Evolutionary conservation across 1,284 basidiomycete genomes (phyloP).

Genomic region (Melampsora larici-populina): DNA sequence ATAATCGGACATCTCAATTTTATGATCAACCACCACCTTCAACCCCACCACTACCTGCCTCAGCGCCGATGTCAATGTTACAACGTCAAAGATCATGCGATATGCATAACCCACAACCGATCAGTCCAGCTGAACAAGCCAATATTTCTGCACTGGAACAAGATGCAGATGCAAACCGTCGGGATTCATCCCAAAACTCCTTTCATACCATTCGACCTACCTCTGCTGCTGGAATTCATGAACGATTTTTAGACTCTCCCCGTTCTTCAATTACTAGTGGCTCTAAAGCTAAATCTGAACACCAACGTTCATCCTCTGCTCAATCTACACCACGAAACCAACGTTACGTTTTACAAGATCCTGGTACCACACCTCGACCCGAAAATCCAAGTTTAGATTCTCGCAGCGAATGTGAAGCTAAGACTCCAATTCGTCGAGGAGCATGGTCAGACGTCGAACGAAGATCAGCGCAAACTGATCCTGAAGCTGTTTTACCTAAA

Average conservation of each 20-base stretch:
- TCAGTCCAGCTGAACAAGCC: not conserved
- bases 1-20: slow-evolving; percentile 32
- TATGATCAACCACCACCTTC: slow-evolving; percentile 19
- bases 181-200: slow-evolving; percentile 25
- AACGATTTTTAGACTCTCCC: slow-evolving; percentile 20
- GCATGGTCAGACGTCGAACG: slow-evolving; percentile 43
- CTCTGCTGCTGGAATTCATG: slow-evolving; percentile 35
- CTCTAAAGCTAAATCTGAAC: not conserved
- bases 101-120: slow-evolving; percentile 28
- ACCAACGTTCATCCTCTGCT: not conserved
- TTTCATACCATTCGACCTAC: slow-evolving; percentile 41
- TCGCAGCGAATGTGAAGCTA: not conserved
- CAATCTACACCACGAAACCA: not conserved
- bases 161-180: not conserved
- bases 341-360: not conserved
- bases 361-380: not conserved
- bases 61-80: not conserved
- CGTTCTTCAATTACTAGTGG: slow-evolving; percentile 11
- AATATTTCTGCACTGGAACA: slow-evolving; percentile 23
- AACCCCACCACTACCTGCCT: not conserved
- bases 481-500: slow-evolving; percentile 8
- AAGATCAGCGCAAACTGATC: slow-evolving; percentile 37
- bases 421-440: slow-evolving; percentile 10
- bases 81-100: slow-evolving; percentile 7
- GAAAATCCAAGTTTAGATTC: not conserved